These are phyloP conservation scores for Styphnolobium japonicum DNA, from an alignment of 306 rosid genomes.

Conservation along the genomic window DNA sequence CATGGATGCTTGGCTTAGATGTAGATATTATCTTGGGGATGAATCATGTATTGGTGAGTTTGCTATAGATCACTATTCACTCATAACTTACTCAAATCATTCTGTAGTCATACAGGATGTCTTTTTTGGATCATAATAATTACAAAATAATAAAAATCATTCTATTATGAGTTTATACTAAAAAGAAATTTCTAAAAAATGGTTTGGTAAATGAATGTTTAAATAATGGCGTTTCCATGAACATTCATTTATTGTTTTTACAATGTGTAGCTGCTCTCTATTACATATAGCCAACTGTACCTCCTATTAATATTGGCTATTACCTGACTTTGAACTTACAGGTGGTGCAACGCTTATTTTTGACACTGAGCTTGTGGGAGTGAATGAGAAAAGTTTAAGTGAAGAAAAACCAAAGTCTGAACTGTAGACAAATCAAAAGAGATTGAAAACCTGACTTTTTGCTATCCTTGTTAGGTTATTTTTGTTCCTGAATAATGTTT, in stretches of 20 bases:
- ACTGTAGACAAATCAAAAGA: constrained; percentile 32
- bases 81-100: background rate
- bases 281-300: background rate
- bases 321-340: constrained; percentile 33
- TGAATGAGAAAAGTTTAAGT: constrained; percentile 45
- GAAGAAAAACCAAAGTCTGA: constrained; percentile 31
- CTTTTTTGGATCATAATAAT: background rate
- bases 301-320: background rate
- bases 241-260: background rate
- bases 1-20: background rate
- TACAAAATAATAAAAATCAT: background rate
- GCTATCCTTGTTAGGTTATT: background rate
- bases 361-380: constrained; percentile 92
- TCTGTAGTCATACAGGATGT: background rate
- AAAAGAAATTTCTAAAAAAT: background rate
- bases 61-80: too few relatives aligned
- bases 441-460: constrained; percentile 8
- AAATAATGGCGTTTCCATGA: background rate
- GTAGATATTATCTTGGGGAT: background rate
- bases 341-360: constrained; percentile 95
- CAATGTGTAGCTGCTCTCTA: background rate
- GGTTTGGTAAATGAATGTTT: background rate
- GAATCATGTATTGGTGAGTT: too few relatives aligned
- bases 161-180: background rate
- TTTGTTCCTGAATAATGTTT: constrained; percentile 23